Base-by-base conservation (phyloP, 1,284 basidiomycete genomes). In the Ceratobasidium sp. region DNA sequence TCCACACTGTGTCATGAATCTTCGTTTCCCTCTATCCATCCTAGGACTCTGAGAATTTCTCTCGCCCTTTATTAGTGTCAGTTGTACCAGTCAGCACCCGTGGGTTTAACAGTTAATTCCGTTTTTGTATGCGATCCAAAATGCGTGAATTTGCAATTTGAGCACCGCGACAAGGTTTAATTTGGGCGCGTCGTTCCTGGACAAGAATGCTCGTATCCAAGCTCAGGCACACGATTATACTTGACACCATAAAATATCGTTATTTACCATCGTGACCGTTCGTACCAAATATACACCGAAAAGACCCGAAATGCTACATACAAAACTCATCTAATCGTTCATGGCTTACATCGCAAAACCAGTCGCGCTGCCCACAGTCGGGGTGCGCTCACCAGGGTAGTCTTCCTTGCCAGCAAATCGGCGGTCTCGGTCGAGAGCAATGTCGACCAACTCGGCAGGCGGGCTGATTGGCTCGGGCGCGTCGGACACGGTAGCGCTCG, bases 1-100 rank as follows among this genome's bases (percentile, higher is more conserved):
- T 64, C 58, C 58, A 64, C 58, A 64, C 58, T 64, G 58, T 64
- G 58, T 64, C 58, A 64, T 64, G 58, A 64, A 64, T 64, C n/a
- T n/a, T 64, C 58, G 58, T 64, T 64, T 60, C 22, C 17, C 17
- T 40, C 38, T 40, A 8, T 17, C 22, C 45, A 8, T 27, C 29
- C 58, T 2, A 50, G 58, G 58, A 64, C 58, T 64, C 47, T 50
- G 58, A 49, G 57, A 60, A 60, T 45, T 8, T 8, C 10, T 40
- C 17, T 40, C 38, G 38, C 17, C 38, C 38, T 47, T 20, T 47
- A 12, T 34, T 50, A 31, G 35, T 64, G 29, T 64, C 58, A 64
- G 40, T n/a, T 64, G 58, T 64, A 64, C 58, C 47, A 64, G 58
- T 64, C 58, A 64, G 57, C 49, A 62, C 42, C 40, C 43, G 45